phyloP scores from a whole-genome alignment of 306 rosid genomes.

The Prinsepia uniflora region DNA sequence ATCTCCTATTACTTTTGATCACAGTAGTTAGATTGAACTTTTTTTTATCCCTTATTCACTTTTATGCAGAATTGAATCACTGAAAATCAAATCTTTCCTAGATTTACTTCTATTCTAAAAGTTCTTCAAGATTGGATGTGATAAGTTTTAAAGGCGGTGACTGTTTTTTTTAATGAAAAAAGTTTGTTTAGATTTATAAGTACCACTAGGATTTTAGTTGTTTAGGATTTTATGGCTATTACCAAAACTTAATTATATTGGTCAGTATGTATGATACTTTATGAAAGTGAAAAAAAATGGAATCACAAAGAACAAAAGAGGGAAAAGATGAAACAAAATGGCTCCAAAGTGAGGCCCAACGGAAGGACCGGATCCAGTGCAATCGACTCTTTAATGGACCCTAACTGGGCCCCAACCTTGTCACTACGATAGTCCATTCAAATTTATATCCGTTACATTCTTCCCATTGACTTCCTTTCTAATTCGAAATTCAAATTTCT shows the following conservation, averaged over 20 bases:
- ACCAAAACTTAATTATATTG: background rate
- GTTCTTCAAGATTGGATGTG: too few species aligned
- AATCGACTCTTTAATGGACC: background rate
- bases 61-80: too few species aligned
- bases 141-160: too few species aligned
- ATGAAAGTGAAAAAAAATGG: background rate
- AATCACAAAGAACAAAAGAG: background rate
- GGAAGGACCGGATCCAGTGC: background rate
- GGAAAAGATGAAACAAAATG: background rate
- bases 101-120: too few species aligned
- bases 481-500: conserved; percentile 14
- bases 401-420: background rate
- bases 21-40: too few species aligned
- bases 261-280: background rate
- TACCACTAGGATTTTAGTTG: too few species aligned
- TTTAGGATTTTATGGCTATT: too few species aligned
- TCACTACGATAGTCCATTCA: background rate
- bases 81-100: too few species aligned
- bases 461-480: conserved; percentile 10
- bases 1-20: too few species aligned
- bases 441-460: background rate
- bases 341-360: background rate
- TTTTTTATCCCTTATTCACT: too few species aligned
- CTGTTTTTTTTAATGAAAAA: too few species aligned
- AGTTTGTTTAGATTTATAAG: too few species aligned